Evolutionary conservation across 2,329 filamentous ascomycete species (phyloP).

Genomic region (Apiospora kogelbergensis): DNA sequence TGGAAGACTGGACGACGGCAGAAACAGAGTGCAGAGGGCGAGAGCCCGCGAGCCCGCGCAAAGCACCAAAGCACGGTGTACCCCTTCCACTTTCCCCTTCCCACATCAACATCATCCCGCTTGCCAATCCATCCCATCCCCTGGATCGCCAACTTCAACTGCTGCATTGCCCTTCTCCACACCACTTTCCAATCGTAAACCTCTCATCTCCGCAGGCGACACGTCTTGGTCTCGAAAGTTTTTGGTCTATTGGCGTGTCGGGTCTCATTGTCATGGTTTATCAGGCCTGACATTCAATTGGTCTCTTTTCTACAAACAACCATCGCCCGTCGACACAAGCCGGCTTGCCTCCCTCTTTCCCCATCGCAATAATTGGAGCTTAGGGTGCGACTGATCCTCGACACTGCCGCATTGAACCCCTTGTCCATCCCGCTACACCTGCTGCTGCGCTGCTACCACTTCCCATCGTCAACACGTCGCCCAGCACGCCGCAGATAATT

Average conservation of each 20-base stretch:
- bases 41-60: background rate
- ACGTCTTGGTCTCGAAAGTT: slow-evolving; percentile 8
- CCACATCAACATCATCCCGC: slow-evolving; percentile 6
- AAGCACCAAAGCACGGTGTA: background rate
- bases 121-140: slow-evolving; percentile 9
- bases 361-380: slow-evolving; percentile 7
- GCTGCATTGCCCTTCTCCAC: slow-evolving; percentile 10
- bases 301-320: background rate
- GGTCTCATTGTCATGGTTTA: slow-evolving; percentile 4
- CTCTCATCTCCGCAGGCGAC: slow-evolving; percentile 11
- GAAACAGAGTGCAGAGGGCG: background rate
- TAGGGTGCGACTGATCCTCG: background rate
- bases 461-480: background rate
- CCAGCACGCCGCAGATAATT: background rate
- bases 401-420: slow-evolving; percentile 6
- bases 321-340: background rate
- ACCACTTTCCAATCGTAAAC: slow-evolving; percentile 11
- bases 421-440: background rate
- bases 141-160: slow-evolving; percentile 10
- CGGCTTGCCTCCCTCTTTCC: slow-evolving; percentile 1
- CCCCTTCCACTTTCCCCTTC: slow-evolving; percentile 5
- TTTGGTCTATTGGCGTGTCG: slow-evolving; percentile 6
- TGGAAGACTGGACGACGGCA: too few species aligned
- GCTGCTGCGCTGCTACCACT: background rate
- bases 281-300: background rate